Conservation (phyloP, 768 basidiomycete genomes). For the Xerocomus spinulosus region DNA sequence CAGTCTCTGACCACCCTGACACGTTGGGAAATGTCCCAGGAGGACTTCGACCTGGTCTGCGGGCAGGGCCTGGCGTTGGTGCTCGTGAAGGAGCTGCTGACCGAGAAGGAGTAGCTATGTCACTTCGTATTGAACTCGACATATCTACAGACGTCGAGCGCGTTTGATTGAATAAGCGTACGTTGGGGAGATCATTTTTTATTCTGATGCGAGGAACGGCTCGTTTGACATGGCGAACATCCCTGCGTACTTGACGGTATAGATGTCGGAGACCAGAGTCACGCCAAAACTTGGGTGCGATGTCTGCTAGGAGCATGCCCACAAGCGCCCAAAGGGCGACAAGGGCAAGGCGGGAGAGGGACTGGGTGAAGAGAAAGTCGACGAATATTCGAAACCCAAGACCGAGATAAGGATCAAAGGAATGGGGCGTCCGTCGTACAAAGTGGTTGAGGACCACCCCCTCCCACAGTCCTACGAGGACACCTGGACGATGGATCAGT, state of each 20-base stretch:
- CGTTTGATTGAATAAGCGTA: slow-evolving; percentile 22
- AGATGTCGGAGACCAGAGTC: slow-evolving; percentile 37
- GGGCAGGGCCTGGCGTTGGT: slow-evolving; percentile 14
- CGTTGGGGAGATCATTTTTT: slow-evolving; percentile 29
- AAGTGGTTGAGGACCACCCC: slow-evolving; percentile 72
- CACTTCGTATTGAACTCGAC: slow-evolving; percentile 27
- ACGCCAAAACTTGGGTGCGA: slow-evolving; percentile 43
- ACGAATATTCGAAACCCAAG: slow-evolving; percentile 66
- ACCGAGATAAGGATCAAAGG: slow-evolving; percentile 66
- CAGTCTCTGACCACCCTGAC: slow-evolving; percentile 32
- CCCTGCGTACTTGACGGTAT: slow-evolving; percentile 36
- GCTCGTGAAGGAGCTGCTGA: slow-evolving; percentile 19
- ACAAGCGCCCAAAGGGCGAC: slow-evolving; percentile 50
- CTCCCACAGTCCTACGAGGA: slow-evolving; percentile 75
- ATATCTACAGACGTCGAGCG: slow-evolving; percentile 15
- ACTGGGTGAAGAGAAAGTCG: slow-evolving; percentile 65
- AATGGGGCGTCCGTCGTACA: slow-evolving; percentile 57
- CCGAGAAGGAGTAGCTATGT: slow-evolving; percentile 27
- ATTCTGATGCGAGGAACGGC: slow-evolving; percentile 30
- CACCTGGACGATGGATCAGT: slow-evolving; percentile 37
- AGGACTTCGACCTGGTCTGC: slow-evolving; percentile 24
- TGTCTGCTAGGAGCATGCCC: slow-evolving; percentile 50
- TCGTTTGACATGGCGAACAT: slow-evolving; percentile 29
- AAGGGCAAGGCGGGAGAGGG: slow-evolving; percentile 41
- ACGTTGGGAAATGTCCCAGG: slow-evolving; percentile 26